Evolutionary conservation across 2,329 filamentous ascomycete genomes (phyloP).

Genomic region (Biscogniauxia sp.): DNA sequence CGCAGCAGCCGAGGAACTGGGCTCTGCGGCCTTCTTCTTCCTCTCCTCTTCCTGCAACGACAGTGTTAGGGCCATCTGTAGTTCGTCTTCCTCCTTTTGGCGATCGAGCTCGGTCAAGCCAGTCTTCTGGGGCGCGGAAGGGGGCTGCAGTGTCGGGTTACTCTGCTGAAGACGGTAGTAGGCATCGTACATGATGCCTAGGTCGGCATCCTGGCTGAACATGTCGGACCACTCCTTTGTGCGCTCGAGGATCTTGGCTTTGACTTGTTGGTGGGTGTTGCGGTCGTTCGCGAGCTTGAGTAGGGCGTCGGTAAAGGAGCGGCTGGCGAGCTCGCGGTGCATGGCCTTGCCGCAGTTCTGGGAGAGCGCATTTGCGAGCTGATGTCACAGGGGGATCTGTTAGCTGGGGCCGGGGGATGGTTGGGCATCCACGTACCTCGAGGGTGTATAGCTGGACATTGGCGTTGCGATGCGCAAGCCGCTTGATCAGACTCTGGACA

Average conservation of each 20-base stretch:
- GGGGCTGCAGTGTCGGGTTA: constrained; percentile 87
- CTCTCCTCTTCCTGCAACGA: constrained; percentile 84
- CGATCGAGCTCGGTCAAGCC: constrained; percentile 86
- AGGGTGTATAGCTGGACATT: constrained; percentile 96
- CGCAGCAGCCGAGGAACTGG: constrained; percentile 36
- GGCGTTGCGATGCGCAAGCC: constrained; percentile 87
- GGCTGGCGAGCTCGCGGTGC: constrained; percentile 85
- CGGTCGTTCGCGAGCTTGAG: constrained; percentile 88
- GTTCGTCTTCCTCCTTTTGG: constrained; percentile 93
- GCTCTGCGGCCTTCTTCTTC: constrained; percentile 48
- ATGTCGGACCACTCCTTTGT: constrained; percentile 97
- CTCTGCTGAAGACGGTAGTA: constrained; percentile 79
- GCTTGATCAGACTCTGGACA: constrained; percentile 86
- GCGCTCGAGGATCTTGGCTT: constrained; percentile 92
- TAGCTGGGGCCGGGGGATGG: constrained; percentile 4
- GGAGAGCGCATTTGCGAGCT: constrained; percentile 86
- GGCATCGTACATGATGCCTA: constrained; percentile 96
- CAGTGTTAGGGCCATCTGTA: constrained; percentile 92
- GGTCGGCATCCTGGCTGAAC: constrained; percentile 83
- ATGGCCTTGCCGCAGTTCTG: constrained; percentile 87
- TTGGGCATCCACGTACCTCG: constrained; percentile 55
- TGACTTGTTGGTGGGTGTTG: constrained; percentile 95
- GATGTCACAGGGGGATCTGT: constrained; percentile 4
- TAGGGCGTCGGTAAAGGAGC: constrained; percentile 91
- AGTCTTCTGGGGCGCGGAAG: constrained; percentile 90